These are phyloP conservation scores for Micractinium sp. DNA, from an alignment of 139 green algal genomes.

Conservation along the genomic window DNA sequence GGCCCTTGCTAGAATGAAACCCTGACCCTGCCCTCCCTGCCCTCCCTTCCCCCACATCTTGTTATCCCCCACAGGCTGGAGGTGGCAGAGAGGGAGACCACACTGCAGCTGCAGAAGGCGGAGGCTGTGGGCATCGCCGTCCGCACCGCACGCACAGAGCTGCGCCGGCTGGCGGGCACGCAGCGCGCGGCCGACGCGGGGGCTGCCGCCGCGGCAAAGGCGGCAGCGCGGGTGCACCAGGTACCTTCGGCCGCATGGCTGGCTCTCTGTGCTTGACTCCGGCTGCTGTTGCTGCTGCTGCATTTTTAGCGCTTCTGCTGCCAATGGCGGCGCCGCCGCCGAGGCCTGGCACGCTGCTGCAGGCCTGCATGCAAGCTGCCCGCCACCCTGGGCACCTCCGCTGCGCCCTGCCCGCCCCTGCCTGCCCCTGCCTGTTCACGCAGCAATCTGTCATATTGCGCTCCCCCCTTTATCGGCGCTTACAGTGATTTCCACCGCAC, in stretches of 20 bases:
- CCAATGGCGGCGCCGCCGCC: too few relatives aligned
- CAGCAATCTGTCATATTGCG: background rate
- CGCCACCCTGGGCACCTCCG: too few relatives aligned
- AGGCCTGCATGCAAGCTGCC: background rate
- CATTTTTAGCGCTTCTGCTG: too few relatives aligned
- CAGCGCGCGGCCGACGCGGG: slow-evolving; percentile 1
- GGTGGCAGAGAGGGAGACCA: slow-evolving; percentile 3
- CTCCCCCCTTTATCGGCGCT: background rate
- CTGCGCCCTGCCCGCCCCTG: too few relatives aligned
- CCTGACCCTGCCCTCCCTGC: too few relatives aligned
- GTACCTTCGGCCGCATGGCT: background rate
- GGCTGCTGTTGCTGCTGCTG: too few relatives aligned
- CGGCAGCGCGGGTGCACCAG: background rate
- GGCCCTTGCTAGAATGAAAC: background rate
- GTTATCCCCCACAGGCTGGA: slow-evolving; percentile 10
- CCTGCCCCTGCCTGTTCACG: background rate
- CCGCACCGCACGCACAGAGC: background rate
- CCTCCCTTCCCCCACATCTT: background rate
- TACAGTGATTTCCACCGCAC: too few relatives aligned
- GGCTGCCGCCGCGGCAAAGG: background rate
- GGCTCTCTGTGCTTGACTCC: too few relatives aligned
- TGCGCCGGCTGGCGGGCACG: background rate
- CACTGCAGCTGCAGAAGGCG: slow-evolving; percentile 26
- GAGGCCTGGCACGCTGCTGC: background rate
- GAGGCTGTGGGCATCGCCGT: slow-evolving; percentile 11